Evolutionary conservation across 306 rosid species (phyloP).

Genomic region (Corylus avellana): DNA sequence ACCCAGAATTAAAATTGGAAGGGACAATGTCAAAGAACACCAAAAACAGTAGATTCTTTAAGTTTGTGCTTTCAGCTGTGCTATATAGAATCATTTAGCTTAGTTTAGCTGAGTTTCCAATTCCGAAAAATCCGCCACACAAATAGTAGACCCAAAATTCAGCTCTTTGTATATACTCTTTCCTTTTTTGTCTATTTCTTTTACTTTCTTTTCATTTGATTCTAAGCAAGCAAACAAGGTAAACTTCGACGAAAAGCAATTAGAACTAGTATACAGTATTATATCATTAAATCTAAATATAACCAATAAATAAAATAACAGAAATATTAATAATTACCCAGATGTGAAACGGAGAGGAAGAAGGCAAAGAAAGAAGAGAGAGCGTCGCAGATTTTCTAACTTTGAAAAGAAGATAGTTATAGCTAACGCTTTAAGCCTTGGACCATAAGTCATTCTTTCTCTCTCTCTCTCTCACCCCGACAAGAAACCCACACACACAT

Average conservation of each 20-base stretch:
- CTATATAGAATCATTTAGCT: not conserved
- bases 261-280: not conserved
- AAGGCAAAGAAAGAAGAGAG: not conserved
- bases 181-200: no score
- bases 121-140: not conserved
- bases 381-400: not conserved
- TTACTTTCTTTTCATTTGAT: not conserved
- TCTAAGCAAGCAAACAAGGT: not conserved
- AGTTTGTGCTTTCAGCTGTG: not conserved
- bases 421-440: no score
- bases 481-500: no score
- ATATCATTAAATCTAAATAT: not conserved
- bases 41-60: not conserved
- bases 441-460: no score
- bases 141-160: not conserved
- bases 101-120: not conserved
- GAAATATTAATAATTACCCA: not conserved
- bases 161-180: not conserved
- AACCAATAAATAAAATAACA: not conserved
- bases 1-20: slow-evolving; percentile 3
- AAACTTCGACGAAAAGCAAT: not conserved
- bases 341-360: not conserved
- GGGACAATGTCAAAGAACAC: not conserved
- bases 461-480: no score
- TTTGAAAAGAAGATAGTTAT: no score